Conservation (phyloP, 129 eudicot species). For the Erigeron canadensis region DNA sequence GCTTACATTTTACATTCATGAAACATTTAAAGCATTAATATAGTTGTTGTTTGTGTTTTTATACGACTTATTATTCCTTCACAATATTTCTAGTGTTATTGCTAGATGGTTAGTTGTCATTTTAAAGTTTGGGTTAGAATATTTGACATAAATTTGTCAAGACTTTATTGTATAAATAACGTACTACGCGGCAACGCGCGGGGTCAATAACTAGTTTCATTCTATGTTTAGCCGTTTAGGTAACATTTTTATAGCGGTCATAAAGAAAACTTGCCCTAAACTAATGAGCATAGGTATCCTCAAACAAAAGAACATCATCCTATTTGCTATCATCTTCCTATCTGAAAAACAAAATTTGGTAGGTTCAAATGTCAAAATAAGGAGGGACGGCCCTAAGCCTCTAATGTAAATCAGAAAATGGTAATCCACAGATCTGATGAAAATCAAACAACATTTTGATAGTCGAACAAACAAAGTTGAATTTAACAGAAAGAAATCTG, state of each 20-base stretch:
- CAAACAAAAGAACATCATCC: neutral
- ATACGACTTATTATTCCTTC: too few relatives aligned
- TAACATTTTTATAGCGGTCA: neutral
- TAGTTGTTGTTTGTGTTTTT: too few relatives aligned
- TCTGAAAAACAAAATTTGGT: neutral
- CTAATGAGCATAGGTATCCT: conserved; percentile 1
- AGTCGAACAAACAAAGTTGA: neutral
- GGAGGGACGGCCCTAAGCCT: neutral
- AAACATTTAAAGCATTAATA: too few relatives aligned
- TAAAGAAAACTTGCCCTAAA: neutral
- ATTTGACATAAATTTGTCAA: too few relatives aligned
- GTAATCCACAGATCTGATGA: neutral
- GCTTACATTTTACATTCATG: too few relatives aligned
- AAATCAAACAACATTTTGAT: neutral
- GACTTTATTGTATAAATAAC: too few relatives aligned
- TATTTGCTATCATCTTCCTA: neutral
- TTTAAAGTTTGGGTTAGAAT: too few relatives aligned
- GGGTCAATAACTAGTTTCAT: too few relatives aligned
- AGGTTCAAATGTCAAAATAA: neutral
- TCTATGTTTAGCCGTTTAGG: too few relatives aligned
- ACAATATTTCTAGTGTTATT: too few relatives aligned
- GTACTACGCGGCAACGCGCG: too few relatives aligned
- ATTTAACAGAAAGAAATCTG: neutral
- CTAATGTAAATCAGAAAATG: neutral
- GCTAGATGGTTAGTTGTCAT: too few relatives aligned